Evolutionary conservation across 208 protist species (phyloP), one percentile per base, ranked within the genome.

Genomic region (Leishmania braziliensis): DNA sequence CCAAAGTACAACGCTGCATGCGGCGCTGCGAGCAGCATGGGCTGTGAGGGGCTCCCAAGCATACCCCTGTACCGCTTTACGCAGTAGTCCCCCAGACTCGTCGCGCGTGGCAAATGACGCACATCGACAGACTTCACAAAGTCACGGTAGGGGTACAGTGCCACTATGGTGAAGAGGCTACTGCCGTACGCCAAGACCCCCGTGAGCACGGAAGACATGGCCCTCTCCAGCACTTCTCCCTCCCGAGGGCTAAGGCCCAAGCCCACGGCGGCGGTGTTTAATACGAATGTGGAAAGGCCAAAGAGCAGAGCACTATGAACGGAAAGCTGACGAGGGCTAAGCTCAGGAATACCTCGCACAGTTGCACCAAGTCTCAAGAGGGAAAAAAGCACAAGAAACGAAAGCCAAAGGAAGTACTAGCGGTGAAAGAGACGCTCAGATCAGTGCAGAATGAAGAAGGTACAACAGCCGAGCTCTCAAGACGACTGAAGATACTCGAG

Each of bases 131-230:
- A 51, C 75, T 98, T 98, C 8, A 90, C 89, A 43, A 92, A 94
- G 79, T 98, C 95, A 20, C 95, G 87, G 79, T 97, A 98, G 8
- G 95, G 95, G 68, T 97, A 98, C 9, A 97, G 82, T 29, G 85
- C 78, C 63, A 97, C 92, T 16, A 92, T 90, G 23, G 90, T 93
- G 14, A 86, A 60, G 39, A 89, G 72, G 77, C 85, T 95, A 54
- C 92, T 84, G 50, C 72, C 79, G 81, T 98, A 98, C 2, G 91
- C 92, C 10, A 94, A 33, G 2, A 77, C 84, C 62, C 81, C 93
- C 26, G 85, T 87, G 10, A 82, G 63, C 70, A 93, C 46, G 50
- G 78, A 78, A 23, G 84, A 86, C 84, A 95, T 90, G 16, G 79
- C 74, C 39, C 20, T 78, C 58, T 18, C 39, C 33, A 53, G 29